A percentile compares a stretch with the other conserved stretches of the same genome.
phyloP scores from a whole-genome alignment of 352 stramenopile species.

The Saprolegnia parasitica region DNA sequence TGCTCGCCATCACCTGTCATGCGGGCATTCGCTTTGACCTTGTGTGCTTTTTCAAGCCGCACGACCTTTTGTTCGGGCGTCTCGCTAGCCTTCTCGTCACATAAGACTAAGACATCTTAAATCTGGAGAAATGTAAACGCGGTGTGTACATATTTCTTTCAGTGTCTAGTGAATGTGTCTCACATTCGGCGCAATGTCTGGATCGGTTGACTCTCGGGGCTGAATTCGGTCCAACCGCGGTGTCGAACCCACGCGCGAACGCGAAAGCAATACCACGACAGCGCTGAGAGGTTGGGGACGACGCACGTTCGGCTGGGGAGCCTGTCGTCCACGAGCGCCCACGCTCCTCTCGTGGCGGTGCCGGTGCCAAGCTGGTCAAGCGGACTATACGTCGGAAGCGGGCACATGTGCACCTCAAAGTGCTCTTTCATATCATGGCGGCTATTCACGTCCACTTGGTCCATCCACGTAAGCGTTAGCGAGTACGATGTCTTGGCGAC shows the following conservation, averaged over 20 bases:
- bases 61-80: no score
- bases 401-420: constrained; percentile 37
- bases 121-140: not conserved
- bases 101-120: no score
- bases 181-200: constrained; percentile 27
- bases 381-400: constrained; percentile 28
- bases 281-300: constrained; percentile 29
- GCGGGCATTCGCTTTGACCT: no score
- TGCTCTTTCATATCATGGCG: constrained; percentile 16
- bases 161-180: not conserved
- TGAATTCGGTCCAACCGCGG: constrained; percentile 28
- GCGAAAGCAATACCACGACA: constrained; percentile 37
- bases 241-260: constrained; percentile 31
- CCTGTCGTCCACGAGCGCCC: constrained; percentile 28
- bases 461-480: constrained; percentile 33
- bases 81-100: no score
- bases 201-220: constrained; percentile 16
- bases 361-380: constrained; percentile 21
- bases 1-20: no score
- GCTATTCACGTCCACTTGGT: constrained; percentile 14
- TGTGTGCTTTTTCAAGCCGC: no score
- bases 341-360: constrained; percentile 3
- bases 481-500: constrained; percentile 35
- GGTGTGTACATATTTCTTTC: not conserved
- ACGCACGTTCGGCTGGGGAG: not conserved